These are phyloP conservation scores for Colletotrichum sp. DNA, from an alignment of 2,329 filamentous ascomycete genomes.

Conservation along the genomic window DNA sequence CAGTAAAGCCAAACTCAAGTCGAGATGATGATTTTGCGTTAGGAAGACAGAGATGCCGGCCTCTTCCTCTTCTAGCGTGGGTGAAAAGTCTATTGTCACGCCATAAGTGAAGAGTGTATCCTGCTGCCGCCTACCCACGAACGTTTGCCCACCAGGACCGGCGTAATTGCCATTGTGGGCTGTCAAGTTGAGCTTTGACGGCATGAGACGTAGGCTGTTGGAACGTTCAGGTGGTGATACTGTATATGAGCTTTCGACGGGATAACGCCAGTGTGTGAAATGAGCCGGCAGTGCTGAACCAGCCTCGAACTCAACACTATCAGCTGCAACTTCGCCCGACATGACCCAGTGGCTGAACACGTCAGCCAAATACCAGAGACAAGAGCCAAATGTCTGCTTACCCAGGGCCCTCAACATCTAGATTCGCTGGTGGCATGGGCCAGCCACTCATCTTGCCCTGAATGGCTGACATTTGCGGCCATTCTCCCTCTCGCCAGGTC, in stretches of 20 bases:
- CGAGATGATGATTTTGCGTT: slow-evolving; percentile 57
- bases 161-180: slow-evolving; percentile 50
- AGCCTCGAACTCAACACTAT: slow-evolving; percentile 50
- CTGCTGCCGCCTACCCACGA: slow-evolving; percentile 59
- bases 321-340: slow-evolving; percentile 33
- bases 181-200: slow-evolving; percentile 58
- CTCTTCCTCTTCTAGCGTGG: slow-evolving; percentile 45
- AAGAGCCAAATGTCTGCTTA: slow-evolving; percentile 26
- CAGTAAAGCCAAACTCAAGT: slow-evolving; percentile 42
- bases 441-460: slow-evolving; percentile 36
- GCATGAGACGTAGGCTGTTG: slow-evolving; percentile 49
- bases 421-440: slow-evolving; percentile 36
- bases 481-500: slow-evolving; percentile 37
- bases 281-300: slow-evolving; percentile 52
- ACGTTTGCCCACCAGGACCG: slow-evolving; percentile 36
- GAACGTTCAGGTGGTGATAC: slow-evolving; percentile 46
- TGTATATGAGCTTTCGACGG: slow-evolving; percentile 47
- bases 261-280: slow-evolving; percentile 62
- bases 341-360: slow-evolving; percentile 30
- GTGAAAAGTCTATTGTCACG: slow-evolving; percentile 49
- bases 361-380: background rate
- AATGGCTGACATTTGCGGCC: slow-evolving; percentile 31
- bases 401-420: slow-evolving; percentile 35
- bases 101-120: slow-evolving; percentile 59
- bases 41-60: slow-evolving; percentile 59